phyloP scores from a whole-genome alignment of 768 basidiomycete genomes.

The Rhizopogon rudus region DNA sequence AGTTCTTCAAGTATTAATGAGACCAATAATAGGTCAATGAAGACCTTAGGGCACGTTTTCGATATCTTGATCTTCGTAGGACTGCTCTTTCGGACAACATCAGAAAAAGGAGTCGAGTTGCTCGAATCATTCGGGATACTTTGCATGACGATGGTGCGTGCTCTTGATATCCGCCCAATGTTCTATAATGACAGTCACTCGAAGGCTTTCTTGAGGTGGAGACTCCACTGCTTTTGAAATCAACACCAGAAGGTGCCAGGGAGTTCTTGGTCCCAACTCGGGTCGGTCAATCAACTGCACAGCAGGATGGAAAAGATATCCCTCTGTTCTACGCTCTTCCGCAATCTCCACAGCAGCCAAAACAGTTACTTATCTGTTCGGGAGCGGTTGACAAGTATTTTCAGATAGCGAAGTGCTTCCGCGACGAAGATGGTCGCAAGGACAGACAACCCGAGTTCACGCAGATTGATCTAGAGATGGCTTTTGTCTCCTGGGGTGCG shows the following conservation, averaged over 20 bases:
- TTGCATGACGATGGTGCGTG: constrained; percentile 69
- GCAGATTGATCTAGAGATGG: constrained; percentile 96
- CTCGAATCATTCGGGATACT: constrained; percentile 66
- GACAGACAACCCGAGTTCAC: constrained; percentile 98
- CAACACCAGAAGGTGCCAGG: constrained; percentile 90
- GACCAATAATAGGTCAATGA: constrained; percentile 62
- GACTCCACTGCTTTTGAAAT: constrained; percentile 86
- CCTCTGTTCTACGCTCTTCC: constrained; percentile 81
- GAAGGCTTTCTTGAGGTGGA: constrained; percentile 91
- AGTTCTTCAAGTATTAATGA: neutral
- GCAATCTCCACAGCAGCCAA: constrained; percentile 95
- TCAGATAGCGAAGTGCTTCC: constrained; percentile 91
- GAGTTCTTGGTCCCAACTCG: constrained; percentile 91
- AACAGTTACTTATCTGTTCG: constrained; percentile 88
- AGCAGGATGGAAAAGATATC: constrained; percentile 3
- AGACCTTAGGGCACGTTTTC: constrained; percentile 77
- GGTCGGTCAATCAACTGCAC: constrained; percentile 28
- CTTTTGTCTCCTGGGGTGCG: constrained; percentile 80
- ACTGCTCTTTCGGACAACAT: constrained; percentile 70
- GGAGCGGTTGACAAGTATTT: constrained; percentile 88
- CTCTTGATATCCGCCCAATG: constrained; percentile 1
- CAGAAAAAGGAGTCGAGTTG: constrained; percentile 76
- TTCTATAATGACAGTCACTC: constrained; percentile 7
- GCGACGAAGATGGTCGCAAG: constrained; percentile 92
- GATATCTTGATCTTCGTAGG: constrained; percentile 86